phyloP scores from a whole-genome alignment of 805 yeast species.

The Schwanniomyces pseudopolymorphus region DNA sequence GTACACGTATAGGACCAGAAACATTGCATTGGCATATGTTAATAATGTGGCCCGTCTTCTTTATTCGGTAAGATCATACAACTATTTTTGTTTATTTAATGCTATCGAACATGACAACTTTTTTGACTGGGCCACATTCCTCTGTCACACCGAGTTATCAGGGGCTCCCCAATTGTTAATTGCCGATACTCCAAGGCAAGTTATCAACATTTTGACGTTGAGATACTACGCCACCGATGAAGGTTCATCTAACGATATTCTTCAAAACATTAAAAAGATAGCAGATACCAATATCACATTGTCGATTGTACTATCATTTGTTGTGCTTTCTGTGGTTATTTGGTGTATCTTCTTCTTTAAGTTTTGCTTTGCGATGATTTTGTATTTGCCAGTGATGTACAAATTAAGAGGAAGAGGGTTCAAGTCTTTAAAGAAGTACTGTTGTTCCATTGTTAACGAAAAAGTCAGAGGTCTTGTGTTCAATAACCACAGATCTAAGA shows the following conservation, averaged over 20 bases:
- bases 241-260: conserved; percentile 40
- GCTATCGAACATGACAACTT: conserved; percentile 61
- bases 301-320: conserved; percentile 71
- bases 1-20: conserved; percentile 55
- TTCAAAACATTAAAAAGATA: conserved; percentile 50
- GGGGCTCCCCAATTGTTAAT: conserved; percentile 60
- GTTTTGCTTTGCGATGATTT: conserved; percentile 53
- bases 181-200: conserved; percentile 88
- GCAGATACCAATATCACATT: conserved; percentile 63
- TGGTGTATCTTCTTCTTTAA: conserved; percentile 68
- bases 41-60: conserved; percentile 59
- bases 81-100: conserved; percentile 70
- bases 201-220: conserved; percentile 74
- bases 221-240: conserved; percentile 50
- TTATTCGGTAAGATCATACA: conserved; percentile 57
- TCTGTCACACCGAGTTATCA: conserved; percentile 63
- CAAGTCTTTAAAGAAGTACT: conserved; percentile 57
- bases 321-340: conserved; percentile 71
- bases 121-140: conserved; percentile 67
- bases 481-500: conserved; percentile 37
- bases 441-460: conserved; percentile 58
- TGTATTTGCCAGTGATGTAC: conserved; percentile 51
- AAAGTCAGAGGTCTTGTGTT: conserved; percentile 54
- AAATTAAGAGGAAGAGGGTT: conserved; percentile 37
- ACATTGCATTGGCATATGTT: conserved; percentile 69